These are phyloP conservation scores for Pugionium dolabratum DNA, from an alignment of 345 rosid species.

Conservation along the genomic window DNA sequence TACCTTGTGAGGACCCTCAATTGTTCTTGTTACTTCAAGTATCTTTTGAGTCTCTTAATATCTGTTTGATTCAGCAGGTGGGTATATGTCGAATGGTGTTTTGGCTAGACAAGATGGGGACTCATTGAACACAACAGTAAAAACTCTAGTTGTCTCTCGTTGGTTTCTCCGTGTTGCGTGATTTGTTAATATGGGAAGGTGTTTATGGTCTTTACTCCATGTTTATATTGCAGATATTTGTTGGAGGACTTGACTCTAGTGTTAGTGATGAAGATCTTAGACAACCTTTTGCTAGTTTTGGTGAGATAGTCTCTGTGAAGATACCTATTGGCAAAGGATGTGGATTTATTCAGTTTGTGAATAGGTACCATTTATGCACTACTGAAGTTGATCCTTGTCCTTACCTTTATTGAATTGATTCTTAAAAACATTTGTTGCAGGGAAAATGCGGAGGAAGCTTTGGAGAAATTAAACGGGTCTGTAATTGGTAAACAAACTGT, in stretches of 20 bases:
- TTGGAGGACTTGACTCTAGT: conserved; percentile 24
- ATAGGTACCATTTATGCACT: conserved; percentile 52
- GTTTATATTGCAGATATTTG: conserved; percentile 64
- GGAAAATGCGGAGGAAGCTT: conserved; percentile 56
- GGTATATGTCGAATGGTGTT: conserved; percentile 65
- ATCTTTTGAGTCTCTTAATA: background rate
- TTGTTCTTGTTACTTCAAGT: background rate
- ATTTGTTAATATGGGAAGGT: background rate
- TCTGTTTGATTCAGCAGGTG: conserved; percentile 53
- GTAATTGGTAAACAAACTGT: too few relatives aligned
- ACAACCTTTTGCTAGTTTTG: conserved; percentile 69
- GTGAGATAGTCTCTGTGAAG: conserved; percentile 43
- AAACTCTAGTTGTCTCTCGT: background rate
- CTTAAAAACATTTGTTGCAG: conserved; percentile 43
- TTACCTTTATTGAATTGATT: background rate
- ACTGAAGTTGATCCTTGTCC: background rate
- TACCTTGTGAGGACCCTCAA: too few relatives aligned
- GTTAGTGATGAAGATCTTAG: conserved; percentile 87
- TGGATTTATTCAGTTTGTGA: conserved; percentile 43
- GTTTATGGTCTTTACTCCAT: background rate
- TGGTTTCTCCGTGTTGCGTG: background rate
- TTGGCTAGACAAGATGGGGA: conserved; percentile 64
- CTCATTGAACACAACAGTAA: conserved; percentile 86
- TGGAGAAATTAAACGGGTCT: too few relatives aligned
- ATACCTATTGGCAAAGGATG: too few relatives aligned